Base-by-base conservation (phyloP, 768 basidiomycete species). In the Rhodotorula diobovata region DNA sequence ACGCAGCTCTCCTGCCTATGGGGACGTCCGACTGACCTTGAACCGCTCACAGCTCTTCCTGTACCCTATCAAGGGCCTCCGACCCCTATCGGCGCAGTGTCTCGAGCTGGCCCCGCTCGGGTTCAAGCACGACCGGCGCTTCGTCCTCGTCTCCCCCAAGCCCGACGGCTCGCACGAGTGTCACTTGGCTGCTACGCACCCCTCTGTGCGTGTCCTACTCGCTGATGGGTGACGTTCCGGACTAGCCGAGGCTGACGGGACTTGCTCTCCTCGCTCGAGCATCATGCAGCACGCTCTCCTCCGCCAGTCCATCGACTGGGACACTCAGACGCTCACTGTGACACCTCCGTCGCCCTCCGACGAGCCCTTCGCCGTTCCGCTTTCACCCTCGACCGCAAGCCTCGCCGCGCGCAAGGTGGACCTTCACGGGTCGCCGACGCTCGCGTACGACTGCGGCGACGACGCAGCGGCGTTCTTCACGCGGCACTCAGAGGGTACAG, bases 31-130 rank as follows among this genome's bases (percentile, higher is more conserved):
- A 23, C 51, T 53, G 51, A 30, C 51, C 16, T 14, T n/a, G 8
- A 5, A 11, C 56, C 23, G 2, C 8, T 23, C 12, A 10, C 50
- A 67, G 66, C 48, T 67, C 30, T 61, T 67, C 51, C 50, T 67
- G n/a, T 67, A 61, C 37, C 66, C 66, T 1, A 54, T 67, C 50
- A 67, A 67, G 41, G 45, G 50, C 9, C 41, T 67, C 6, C 66
- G 58, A 1, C 66, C 66, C 4, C 51, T 30, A 37, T 43, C 39
- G 35, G 30, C 12, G 20, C 30, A 30, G 30, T 11, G 2, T 14
- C 34, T 45, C 9, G 41, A 28, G 30, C 32, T 64, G 5, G 43
- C 30, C n/a, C 30, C 8, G 6, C 54, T 39, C 5, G 53, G 64
- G 25, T 58, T 57, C 46, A n/a, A 50, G n/a, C 35, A 28, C 18